These are phyloP conservation scores for Eruca vesicaria DNA, from an alignment of 441 rosid genomes.

Conservation along the genomic window DNA sequence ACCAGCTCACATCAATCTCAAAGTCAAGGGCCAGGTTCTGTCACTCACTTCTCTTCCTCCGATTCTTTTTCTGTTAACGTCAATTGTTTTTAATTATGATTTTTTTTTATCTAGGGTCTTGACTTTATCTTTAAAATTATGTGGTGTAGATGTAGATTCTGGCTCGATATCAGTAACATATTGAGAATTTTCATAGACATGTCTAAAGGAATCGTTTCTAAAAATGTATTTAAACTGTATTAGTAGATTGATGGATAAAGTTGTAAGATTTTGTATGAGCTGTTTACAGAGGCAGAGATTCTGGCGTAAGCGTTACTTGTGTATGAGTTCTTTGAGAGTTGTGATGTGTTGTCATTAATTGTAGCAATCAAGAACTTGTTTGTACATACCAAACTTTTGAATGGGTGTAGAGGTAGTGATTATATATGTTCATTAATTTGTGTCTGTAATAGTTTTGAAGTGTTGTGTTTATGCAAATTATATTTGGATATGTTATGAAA, in stretches of 20 bases:
- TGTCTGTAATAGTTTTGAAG: no score
- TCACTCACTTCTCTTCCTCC: no score
- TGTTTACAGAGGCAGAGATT: not conserved
- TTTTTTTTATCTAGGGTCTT: constrained; percentile 1
- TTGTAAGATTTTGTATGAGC: not conserved
- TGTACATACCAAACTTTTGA: not conserved
- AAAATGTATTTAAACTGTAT: not conserved
- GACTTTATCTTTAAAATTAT: not conserved
- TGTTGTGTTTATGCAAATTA: no score
- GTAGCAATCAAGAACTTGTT: not conserved
- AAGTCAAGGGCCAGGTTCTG: constrained; percentile 81
- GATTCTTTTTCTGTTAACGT: no score
- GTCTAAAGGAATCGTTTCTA: not conserved
- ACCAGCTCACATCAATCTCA: constrained; percentile 81
- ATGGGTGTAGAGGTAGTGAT: not conserved
- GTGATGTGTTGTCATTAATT: not conserved
- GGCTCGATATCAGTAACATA: not conserved
- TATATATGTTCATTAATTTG: no score
- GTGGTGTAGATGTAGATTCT: not conserved
- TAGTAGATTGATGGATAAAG: not conserved
- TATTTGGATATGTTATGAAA: no score
- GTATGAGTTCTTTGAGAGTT: not conserved
- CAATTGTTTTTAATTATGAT: no score
- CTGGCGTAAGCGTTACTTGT: not conserved
- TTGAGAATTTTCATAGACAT: not conserved